Percentiles rank a stretch among this genome's conserved stretches.
phyloP scores from a whole-genome alignment of 2,329 filamentous ascomycete genomes.

The Talaromyces sp. region DNA sequence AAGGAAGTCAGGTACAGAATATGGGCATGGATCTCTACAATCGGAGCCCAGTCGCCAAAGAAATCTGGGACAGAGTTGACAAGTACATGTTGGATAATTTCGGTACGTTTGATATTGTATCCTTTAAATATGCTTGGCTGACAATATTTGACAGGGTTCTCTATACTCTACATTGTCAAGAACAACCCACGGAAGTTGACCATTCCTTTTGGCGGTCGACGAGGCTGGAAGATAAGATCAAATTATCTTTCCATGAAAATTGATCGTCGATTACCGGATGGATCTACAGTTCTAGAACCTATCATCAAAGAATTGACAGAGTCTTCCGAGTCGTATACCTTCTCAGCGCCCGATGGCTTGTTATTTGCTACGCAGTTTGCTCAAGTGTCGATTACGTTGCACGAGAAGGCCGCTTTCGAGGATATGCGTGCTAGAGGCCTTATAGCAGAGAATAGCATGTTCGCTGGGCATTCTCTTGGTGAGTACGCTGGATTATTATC shows the following conservation, averaged over 20 bases:
- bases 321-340: slow-evolving; percentile 90
- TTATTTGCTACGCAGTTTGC: slow-evolving; percentile 98
- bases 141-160: slow-evolving; percentile 50
- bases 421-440: slow-evolving; percentile 97
- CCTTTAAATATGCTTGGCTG: no score
- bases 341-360: slow-evolving; percentile 87
- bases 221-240: slow-evolving; percentile 91
- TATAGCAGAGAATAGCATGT: slow-evolving; percentile 91
- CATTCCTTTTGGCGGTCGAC: slow-evolving; percentile 93
- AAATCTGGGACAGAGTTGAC: slow-evolving; percentile 96
- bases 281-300: slow-evolving; percentile 85
- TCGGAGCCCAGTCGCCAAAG: slow-evolving; percentile 87
- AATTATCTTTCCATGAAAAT: slow-evolving; percentile 98
- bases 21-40: slow-evolving; percentile 99
- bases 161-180: slow-evolving; percentile 97
- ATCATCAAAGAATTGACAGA: slow-evolving; percentile 98
- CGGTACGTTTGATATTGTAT: no score
- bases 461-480: slow-evolving; percentile 94
- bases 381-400: no score
- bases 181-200: slow-evolving; percentile 99
- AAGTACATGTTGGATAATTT: slow-evolving; percentile 99
- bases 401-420: slow-evolving; percentile 99
- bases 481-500: slow-evolving; percentile 97
- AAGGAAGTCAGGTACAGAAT: slow-evolving; percentile 96
- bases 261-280: slow-evolving; percentile 55